Evolutionary conservation across 179 eudicot species (phyloP).

Genomic region (Gypsophila paniculata): DNA sequence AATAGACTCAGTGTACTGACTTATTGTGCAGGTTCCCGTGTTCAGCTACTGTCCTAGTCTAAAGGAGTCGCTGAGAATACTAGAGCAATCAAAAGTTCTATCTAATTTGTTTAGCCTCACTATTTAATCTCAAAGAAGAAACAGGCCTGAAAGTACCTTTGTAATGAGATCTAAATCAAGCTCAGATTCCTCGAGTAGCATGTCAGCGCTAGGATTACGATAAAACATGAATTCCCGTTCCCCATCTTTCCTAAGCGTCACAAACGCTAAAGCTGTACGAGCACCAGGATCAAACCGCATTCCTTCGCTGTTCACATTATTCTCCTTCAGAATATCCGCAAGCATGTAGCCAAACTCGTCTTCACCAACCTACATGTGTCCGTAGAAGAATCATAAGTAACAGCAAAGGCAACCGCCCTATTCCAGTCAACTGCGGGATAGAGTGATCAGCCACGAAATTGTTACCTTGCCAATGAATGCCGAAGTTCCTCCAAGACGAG

Average conservation of each 20-base stretch:
- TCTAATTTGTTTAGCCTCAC: too few relatives aligned
- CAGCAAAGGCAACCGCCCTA: not conserved
- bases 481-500: conserved; percentile 88
- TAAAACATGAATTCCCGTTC: conserved; percentile 98
- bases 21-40: not conserved
- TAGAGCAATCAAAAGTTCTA: too few relatives aligned
- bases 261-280: conserved; percentile 95
- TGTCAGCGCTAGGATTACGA: conserved; percentile 98
- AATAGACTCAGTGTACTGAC: not conserved
- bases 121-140: too few relatives aligned
- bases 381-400: not conserved
- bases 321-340: conserved; percentile 78
- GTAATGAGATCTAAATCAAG: conserved; percentile 74
- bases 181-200: conserved; percentile 84
- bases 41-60: not conserved
- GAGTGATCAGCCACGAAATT: not conserved
- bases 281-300: conserved; percentile 96
- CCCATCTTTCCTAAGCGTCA: conserved; percentile 76
- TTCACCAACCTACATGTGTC: conserved; percentile 71
- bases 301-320: conserved; percentile 77
- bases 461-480: conserved; percentile 90
- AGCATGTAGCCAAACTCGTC: conserved; percentile 98
- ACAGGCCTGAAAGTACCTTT: conserved; percentile 41
- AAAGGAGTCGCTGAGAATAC: too few relatives aligned
- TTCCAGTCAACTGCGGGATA: not conserved